Percentiles rank a stretch among this genome's conserved stretches.
Evolutionary conservation across 1,139 yeast species (phyloP).

Genomic region (Suhomyces bribrorum): DNA sequence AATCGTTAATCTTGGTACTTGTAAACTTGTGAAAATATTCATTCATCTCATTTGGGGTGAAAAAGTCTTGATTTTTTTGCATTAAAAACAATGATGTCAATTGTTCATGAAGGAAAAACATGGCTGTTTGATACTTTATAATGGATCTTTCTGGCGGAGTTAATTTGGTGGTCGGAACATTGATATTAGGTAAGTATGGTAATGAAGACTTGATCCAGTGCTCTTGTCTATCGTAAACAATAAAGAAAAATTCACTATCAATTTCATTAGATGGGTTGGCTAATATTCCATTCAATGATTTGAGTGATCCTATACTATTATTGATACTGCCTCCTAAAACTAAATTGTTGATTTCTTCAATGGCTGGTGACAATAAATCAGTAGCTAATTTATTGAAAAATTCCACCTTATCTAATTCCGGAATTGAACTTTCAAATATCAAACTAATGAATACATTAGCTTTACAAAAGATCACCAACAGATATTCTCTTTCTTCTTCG

Average conservation of each 20-base stretch:
- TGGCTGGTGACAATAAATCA: constrained; percentile 22
- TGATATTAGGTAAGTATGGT: constrained; percentile 35
- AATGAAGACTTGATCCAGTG: constrained; percentile 38
- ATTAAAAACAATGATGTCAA: constrained; percentile 34
- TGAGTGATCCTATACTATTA: constrained; percentile 37
- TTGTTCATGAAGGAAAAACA: constrained; percentile 45
- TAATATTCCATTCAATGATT: constrained; percentile 24
- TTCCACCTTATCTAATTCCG: constrained; percentile 22
- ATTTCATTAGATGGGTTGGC: constrained; percentile 16
- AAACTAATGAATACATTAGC: constrained; percentile 28
- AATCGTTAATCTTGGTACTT: constrained; percentile 39
- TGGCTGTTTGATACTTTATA: constrained; percentile 27
- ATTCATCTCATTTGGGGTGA: constrained; percentile 22
- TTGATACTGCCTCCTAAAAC: constrained; percentile 23
- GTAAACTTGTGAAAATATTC: constrained; percentile 49
- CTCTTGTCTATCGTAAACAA: constrained; percentile 32
- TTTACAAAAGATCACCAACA: constrained; percentile 32
- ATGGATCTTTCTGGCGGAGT: constrained; percentile 11
- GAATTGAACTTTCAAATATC: constrained; percentile 32
- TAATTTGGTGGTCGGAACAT: constrained; percentile 9
- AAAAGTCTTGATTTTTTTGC: constrained; percentile 27
- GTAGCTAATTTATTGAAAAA: constrained; percentile 27
- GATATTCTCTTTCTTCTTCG: constrained; percentile 27
- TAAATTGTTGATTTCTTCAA: constrained; percentile 26
- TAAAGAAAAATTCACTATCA: constrained; percentile 42